Evolutionary conservation across 2,329 filamentous ascomycete species (phyloP).

Genomic region (Ophiostoma triangulosporum): DNA sequence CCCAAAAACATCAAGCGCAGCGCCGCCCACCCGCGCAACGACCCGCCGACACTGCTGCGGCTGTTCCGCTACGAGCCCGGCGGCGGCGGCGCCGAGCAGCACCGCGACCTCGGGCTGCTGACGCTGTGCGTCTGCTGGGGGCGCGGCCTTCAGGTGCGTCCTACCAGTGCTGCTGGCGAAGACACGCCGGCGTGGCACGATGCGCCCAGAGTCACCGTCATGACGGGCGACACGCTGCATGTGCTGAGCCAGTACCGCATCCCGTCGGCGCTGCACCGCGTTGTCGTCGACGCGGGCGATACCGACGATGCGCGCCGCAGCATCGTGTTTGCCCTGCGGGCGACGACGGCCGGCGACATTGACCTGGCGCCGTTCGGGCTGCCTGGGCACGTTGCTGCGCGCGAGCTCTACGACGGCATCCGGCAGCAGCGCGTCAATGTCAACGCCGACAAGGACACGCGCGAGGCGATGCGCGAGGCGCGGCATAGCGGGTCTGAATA

Average conservation of each 20-base stretch:
- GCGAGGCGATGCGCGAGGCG: slow-evolving; percentile 9
- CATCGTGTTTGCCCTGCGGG: slow-evolving; percentile 16
- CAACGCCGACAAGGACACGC: slow-evolving; percentile 10
- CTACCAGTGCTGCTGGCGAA: neutral
- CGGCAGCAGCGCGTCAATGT: slow-evolving; percentile 13
- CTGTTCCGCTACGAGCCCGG: slow-evolving; percentile 15
- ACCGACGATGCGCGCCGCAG: slow-evolving; percentile 8
- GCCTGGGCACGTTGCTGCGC: slow-evolving; percentile 4
- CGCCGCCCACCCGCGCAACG: slow-evolving; percentile 6
- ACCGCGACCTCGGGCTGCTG: slow-evolving; percentile 15
- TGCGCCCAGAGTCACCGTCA: slow-evolving; percentile 12
- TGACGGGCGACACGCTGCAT: slow-evolving; percentile 14
- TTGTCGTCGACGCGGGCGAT: slow-evolving; percentile 8
- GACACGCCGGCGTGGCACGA: slow-evolving; percentile 9
- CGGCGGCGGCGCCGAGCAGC: slow-evolving; percentile 14
- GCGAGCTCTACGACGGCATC: slow-evolving; percentile 12
- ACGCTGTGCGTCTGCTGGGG: slow-evolving; percentile 15
- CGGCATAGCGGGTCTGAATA: neutral
- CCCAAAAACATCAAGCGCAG: neutral
- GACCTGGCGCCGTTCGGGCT: slow-evolving; percentile 11
- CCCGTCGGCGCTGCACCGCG: slow-evolving; percentile 14
- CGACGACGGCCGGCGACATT: slow-evolving; percentile 11
- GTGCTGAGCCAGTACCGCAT: slow-evolving; percentile 11
- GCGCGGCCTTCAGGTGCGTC: slow-evolving; percentile 13
- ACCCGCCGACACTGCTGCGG: slow-evolving; percentile 15